These are phyloP conservation scores for Sambucus nigra DNA, from an alignment of 129 eudicot genomes.

Conservation along the genomic window DNA sequence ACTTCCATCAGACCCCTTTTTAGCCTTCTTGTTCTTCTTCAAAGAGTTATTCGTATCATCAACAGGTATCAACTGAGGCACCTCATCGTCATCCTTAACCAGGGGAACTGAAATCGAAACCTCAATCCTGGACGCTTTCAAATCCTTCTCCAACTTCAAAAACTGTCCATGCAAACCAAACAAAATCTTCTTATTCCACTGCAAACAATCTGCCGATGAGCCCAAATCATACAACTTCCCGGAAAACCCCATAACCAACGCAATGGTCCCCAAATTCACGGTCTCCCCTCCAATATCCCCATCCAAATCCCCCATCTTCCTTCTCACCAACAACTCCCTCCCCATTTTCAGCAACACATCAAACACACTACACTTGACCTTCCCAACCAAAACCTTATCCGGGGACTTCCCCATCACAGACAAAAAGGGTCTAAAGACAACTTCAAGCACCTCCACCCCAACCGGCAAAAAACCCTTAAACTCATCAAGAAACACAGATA, in stretches of 20 bases:
- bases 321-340: slow-evolving; percentile 39
- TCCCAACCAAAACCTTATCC: slow-evolving; percentile 61
- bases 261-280: slow-evolving; percentile 39
- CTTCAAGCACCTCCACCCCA: slow-evolving; percentile 29
- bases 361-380: slow-evolving; percentile 56
- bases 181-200: slow-evolving; percentile 80
- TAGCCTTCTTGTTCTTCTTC: slow-evolving; percentile 46
- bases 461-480: slow-evolving; percentile 53
- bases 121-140: slow-evolving; percentile 45
- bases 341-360: slow-evolving; percentile 58
- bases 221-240: slow-evolving; percentile 53
- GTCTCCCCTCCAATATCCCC: slow-evolving; percentile 24
- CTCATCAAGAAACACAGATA: slow-evolving; percentile 65
- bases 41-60: slow-evolving; percentile 11
- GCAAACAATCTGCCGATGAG: slow-evolving; percentile 63
- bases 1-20: slow-evolving; percentile 22
- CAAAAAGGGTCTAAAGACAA: slow-evolving; percentile 38
- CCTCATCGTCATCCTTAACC: slow-evolving; percentile 37
- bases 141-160: slow-evolving; percentile 68
- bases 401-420: slow-evolving; percentile 26
- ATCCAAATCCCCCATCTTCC: slow-evolving; percentile 27
- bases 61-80: slow-evolving; percentile 55
- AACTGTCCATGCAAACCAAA: slow-evolving; percentile 65
- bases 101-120: slow-evolving; percentile 28
- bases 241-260: slow-evolving; percentile 52